A percentile compares a stretch with the other conserved stretches of the same genome.
phyloP scores from a whole-genome alignment of 495 filamentous ascomycete genomes.

The Schizothecium vesticola region DNA sequence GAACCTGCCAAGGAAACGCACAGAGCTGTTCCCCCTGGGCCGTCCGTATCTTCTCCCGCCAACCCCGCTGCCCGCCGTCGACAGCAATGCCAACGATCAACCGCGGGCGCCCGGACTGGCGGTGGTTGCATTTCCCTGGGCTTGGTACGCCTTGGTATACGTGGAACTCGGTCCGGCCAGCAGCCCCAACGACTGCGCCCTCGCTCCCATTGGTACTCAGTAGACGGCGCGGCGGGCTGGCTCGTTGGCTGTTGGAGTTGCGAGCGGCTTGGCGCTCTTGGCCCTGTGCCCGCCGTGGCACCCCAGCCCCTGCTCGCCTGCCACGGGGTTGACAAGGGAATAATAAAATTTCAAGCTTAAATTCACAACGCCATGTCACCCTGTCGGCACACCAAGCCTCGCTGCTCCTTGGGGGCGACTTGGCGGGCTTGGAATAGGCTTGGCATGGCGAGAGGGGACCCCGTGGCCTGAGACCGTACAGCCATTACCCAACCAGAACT shows the following conservation, averaged over 20 bases:
- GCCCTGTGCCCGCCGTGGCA: background rate
- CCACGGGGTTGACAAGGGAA: slow-evolving; percentile 26
- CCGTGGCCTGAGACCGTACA: background rate
- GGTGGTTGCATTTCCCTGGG: background rate
- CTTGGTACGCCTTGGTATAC: slow-evolving; percentile 1
- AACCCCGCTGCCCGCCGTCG: background rate
- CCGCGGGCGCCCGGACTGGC: too few relatives aligned
- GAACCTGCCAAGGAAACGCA: background rate
- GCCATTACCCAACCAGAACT: background rate
- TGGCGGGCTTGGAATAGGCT: background rate
- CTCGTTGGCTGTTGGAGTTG: background rate
- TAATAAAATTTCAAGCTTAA: slow-evolving; percentile 32
- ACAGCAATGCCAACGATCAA: background rate
- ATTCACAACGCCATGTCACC: slow-evolving; percentile 19
- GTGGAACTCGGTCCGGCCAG: background rate
- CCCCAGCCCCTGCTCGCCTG: slow-evolving; percentile 14
- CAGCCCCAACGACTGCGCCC: too few relatives aligned
- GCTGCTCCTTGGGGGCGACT: background rate
- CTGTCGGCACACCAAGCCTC: background rate
- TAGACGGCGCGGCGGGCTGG: background rate
- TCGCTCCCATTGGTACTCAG: too few relatives aligned
- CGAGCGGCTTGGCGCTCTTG: background rate
- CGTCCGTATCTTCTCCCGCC: background rate
- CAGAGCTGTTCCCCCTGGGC: background rate
- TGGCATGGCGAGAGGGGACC: background rate